A percentile compares a stretch with the other conserved stretches of the same genome.
Conservation (phyloP, 495 filamentous ascomycete species). For the Hypoxylon subgilvum region DNA sequence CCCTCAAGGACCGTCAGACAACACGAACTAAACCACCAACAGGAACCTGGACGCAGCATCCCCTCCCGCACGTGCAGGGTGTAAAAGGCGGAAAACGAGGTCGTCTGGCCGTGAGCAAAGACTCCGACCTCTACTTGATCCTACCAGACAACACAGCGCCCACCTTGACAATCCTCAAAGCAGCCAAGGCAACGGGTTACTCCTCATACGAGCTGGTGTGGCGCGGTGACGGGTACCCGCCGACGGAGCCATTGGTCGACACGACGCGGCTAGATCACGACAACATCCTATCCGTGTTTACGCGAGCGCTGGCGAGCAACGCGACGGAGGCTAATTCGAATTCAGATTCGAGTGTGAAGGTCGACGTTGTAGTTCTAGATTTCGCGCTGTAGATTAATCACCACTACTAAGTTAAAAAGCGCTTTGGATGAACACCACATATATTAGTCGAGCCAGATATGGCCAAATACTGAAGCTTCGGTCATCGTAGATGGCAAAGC, state of each 20-base stretch:
- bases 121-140: slow-evolving; percentile 46
- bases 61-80: slow-evolving; percentile 36
- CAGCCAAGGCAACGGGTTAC: slow-evolving; percentile 36
- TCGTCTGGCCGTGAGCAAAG: slow-evolving; percentile 42
- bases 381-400: slow-evolving; percentile 39
- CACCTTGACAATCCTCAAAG: slow-evolving; percentile 42
- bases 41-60: slow-evolving; percentile 43
- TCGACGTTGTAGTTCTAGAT: slow-evolving; percentile 46
- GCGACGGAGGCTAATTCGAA: slow-evolving; percentile 4
- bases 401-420: background rate
- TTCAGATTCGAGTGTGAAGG: slow-evolving; percentile 1
- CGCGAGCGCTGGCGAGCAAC: slow-evolving; percentile 26
- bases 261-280: slow-evolving; percentile 43
- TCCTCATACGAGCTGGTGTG: slow-evolving; percentile 44
- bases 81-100: slow-evolving; percentile 45
- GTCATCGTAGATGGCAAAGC: background rate
- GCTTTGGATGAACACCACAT: background rate
- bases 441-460: background rate
- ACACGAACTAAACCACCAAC: background rate
- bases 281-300: slow-evolving; percentile 47
- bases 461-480: too few species aligned
- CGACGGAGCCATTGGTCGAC: slow-evolving; percentile 50
- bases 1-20: too few species aligned
- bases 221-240: slow-evolving; percentile 37
- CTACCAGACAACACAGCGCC: slow-evolving; percentile 40